Percentiles rank a stretch among this genome's conserved stretches.
These are phyloP conservation scores for Purpureocillium takamizusanense DNA, from an alignment of 2,329 filamentous ascomycete species.

Conservation along the genomic window DNA sequence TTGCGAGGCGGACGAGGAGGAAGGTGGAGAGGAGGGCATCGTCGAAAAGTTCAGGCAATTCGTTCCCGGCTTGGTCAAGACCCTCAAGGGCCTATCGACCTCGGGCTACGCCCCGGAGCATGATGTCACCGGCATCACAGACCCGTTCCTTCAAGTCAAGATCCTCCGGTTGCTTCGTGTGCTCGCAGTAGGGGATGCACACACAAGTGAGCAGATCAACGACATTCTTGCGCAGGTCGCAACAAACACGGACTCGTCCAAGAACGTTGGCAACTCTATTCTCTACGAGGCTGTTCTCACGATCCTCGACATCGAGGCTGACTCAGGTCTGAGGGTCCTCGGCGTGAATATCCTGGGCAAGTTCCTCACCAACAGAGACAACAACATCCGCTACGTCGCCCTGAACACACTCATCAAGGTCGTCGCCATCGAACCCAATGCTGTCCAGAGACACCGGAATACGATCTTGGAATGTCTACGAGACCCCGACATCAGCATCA, in stretches of 20 bases:
- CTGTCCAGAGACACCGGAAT: slow-evolving; percentile 92
- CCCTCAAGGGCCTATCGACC: slow-evolving; percentile 82
- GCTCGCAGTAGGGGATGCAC: slow-evolving; percentile 73
- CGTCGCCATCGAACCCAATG: slow-evolving; percentile 94
- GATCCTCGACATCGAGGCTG: slow-evolving; percentile 95
- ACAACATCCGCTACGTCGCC: slow-evolving; percentile 97
- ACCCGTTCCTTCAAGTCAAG: slow-evolving; percentile 96
- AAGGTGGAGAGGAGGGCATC: slow-evolving; percentile 81
- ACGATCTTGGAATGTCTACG: slow-evolving; percentile 93
- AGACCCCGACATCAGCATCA: slow-evolving; percentile 96
- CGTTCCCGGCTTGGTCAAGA: slow-evolving; percentile 78
- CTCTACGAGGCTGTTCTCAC: slow-evolving; percentile 95
- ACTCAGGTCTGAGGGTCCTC: slow-evolving; percentile 85
- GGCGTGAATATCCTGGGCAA: slow-evolving; percentile 98
- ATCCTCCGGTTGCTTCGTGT: slow-evolving; percentile 80
- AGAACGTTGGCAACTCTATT: slow-evolving; percentile 98
- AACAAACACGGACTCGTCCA: slow-evolving; percentile 94
- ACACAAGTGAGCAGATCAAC: slow-evolving; percentile 95
- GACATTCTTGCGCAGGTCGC: slow-evolving; percentile 96
- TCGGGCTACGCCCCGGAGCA: slow-evolving; percentile 97
- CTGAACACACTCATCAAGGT: slow-evolving; percentile 97
- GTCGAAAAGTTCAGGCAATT: slow-evolving; percentile 86
- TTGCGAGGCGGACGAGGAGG: slow-evolving; percentile 89
- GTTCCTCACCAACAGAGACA: slow-evolving; percentile 96
- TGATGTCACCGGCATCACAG: slow-evolving; percentile 95